phyloP scores from a whole-genome alignment of 2,329 filamentous ascomycete species.

The Colletotrichum tropicicola region DNA sequence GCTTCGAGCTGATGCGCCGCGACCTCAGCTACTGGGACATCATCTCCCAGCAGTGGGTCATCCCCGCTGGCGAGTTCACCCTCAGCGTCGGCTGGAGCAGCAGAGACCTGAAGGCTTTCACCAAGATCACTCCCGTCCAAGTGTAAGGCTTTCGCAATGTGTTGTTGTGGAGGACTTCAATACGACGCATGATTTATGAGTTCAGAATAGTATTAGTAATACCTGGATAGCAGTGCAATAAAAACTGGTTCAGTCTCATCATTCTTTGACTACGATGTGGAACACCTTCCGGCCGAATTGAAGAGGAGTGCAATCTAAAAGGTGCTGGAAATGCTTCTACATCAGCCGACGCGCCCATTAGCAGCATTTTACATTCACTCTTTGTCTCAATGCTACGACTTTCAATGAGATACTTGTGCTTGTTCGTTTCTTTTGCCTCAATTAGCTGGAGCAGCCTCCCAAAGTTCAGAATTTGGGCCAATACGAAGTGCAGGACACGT shows the following conservation, averaged over 20 bases:
- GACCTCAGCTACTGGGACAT: constrained; percentile 61
- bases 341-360: no score
- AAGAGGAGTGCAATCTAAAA: no score
- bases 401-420: no score
- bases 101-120: constrained; percentile 27
- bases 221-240: constrained; percentile 4
- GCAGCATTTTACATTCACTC: no score
- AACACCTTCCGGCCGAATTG: not conserved
- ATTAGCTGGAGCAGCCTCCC: no score
- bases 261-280: not conserved
- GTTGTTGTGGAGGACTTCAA: not conserved
- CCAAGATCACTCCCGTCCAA: constrained; percentile 23
- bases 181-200: constrained; percentile 20
- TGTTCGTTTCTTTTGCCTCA: no score
- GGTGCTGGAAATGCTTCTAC: no score
- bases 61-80: constrained; percentile 42
- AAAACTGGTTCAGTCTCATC: not conserved
- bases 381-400: no score
- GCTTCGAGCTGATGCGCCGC: constrained; percentile 55
- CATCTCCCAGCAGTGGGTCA: constrained; percentile 50
- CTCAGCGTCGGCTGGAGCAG: constrained; percentile 43
- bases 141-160: not conserved
- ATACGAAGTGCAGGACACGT: no score
- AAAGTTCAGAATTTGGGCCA: no score
- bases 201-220: constrained; percentile 25